Evolutionary conservation across 2,329 filamentous ascomycete genomes (phyloP), one percentile per base, ranked within the genome.

Genomic region (Chrysoporthe austroafricana): DNA sequence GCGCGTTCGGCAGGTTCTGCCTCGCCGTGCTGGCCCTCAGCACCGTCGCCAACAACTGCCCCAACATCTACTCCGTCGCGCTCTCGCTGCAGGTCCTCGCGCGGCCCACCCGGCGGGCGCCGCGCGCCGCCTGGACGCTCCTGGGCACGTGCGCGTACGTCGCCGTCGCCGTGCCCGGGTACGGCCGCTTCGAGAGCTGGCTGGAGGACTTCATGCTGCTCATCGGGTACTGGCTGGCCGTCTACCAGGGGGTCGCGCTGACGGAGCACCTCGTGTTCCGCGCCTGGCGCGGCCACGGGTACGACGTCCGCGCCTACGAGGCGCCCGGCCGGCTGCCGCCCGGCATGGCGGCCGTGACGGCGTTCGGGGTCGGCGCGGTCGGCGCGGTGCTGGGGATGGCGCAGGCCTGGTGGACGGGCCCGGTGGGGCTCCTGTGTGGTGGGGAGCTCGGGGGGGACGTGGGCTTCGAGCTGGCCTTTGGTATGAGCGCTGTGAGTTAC

Each of bases 141-240:
- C 73, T 90, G 58, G 88, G 82, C 43, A 90, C 89, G 0, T 82
- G 83, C 43, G 82, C 88, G 34, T 91, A 91, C 76, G 85, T 91
- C 70, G 90, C 86, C 34, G 88, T 93, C 72, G 86, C 89, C 9
- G 90, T 93, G 63, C 89, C 90, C 0, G 91, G 89, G 1, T 92
- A 91, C 79, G 79, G 78, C 4, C 82, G 89, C 74, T 92, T 92
- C 76, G 86, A 88, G 71, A 75, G 77, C 7, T 84, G 90, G 3
- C 82, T 93, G 16, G 85, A 90, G 75, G 90, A 91, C 77, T 91
- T 93, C 78, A 91, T 93, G 87, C 78, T 86, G 69, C 75, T 89
- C 63, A 88, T 89, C 70, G 86, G 86, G 2, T 93, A 93, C 80
- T 93, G 91, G 90, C 83, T 93, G 1, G 87, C 90, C 60, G 91